phyloP scores from a whole-genome alignment of 208 protist species.

The Crithidia brevicula region DNA sequence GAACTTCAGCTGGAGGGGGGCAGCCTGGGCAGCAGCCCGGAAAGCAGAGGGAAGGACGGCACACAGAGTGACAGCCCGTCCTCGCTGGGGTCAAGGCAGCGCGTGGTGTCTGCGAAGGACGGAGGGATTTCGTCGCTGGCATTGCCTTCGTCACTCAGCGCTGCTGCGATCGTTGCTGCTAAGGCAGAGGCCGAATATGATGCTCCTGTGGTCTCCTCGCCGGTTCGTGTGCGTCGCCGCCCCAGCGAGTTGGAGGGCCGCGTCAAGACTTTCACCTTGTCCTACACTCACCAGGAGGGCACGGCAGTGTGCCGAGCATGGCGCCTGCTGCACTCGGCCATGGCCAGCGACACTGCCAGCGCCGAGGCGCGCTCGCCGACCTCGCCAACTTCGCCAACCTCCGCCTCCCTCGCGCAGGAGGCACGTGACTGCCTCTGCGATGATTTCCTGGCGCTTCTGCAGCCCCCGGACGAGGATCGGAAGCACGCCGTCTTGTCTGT shows the following conservation, averaged over 20 bases:
- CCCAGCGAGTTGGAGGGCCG: slow-evolving; percentile 30
- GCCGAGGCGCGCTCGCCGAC: slow-evolving; percentile 1
- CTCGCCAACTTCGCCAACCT: slow-evolving; percentile 10
- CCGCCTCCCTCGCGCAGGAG: slow-evolving; percentile 32
- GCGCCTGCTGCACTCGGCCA: slow-evolving; percentile 52
- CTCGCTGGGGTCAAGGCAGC: slow-evolving; percentile 2
- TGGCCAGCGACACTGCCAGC: neutral
- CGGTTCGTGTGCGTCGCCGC: slow-evolving; percentile 33
- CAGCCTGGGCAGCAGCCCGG: slow-evolving; percentile 1
- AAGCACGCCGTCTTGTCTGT: slow-evolving; percentile 41
- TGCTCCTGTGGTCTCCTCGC: neutral
- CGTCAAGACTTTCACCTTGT: slow-evolving; percentile 71
- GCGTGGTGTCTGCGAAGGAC: neutral
- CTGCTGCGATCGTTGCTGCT: no score
- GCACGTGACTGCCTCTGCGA: slow-evolving; percentile 50
- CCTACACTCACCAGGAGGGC: slow-evolving; percentile 70
- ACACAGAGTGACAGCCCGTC: slow-evolving; percentile 9
- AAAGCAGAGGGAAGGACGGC: slow-evolving; percentile 4
- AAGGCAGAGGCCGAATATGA: slow-evolving; percentile 7
- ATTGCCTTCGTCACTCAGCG: no score
- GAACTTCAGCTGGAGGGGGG: neutral
- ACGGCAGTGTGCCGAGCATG: slow-evolving; percentile 75
- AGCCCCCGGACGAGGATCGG: slow-evolving; percentile 43
- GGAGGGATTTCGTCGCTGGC: no score
- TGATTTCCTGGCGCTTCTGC: slow-evolving; percentile 68